phyloP scores from a whole-genome alignment of 2,329 filamentous ascomycete species.

The Fusarium sublunatum region DNA sequence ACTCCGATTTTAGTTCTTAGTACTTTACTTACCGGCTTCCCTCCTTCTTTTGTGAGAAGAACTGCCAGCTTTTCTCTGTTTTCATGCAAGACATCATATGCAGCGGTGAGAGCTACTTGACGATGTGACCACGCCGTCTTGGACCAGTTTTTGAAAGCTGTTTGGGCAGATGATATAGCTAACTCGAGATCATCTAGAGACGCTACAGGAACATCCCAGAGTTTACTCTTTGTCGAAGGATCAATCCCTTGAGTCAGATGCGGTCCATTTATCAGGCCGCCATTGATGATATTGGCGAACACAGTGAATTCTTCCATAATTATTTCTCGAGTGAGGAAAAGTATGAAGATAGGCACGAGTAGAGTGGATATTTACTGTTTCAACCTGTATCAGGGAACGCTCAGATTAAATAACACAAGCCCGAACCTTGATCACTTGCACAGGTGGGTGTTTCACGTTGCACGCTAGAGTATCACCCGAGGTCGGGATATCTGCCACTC shows the following conservation, averaged over 20 bases:
- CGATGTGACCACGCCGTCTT: constrained; percentile 1
- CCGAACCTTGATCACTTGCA: neutral
- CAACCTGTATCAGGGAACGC: neutral
- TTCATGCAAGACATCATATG: neutral
- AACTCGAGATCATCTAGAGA: neutral
- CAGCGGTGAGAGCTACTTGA: neutral
- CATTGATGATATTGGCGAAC: neutral
- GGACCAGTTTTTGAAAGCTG: constrained; percentile 3
- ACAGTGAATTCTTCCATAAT: neutral
- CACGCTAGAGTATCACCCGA: neutral
- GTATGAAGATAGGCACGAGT: neutral
- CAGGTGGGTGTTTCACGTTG: neutral
- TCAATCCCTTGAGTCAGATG: constrained; percentile 1
- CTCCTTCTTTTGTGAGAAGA: constrained; percentile 1
- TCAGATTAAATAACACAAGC: neutral
- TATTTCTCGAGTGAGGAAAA: neutral
- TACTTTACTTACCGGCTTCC: neutral
- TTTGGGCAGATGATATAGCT: neutral
- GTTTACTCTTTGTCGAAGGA: constrained; percentile 5
- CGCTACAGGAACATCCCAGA: constrained; percentile 16
- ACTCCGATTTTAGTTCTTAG: fast-evolving
- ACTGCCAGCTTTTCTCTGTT: neutral
- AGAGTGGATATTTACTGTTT: neutral
- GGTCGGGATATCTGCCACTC: neutral
- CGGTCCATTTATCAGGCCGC: neutral